Percentiles rank a stretch among this genome's conserved stretches.
Evolutionary conservation across 495 filamentous ascomycete genomes (phyloP).

Genomic region (Aspergillus asperescens): DNA sequence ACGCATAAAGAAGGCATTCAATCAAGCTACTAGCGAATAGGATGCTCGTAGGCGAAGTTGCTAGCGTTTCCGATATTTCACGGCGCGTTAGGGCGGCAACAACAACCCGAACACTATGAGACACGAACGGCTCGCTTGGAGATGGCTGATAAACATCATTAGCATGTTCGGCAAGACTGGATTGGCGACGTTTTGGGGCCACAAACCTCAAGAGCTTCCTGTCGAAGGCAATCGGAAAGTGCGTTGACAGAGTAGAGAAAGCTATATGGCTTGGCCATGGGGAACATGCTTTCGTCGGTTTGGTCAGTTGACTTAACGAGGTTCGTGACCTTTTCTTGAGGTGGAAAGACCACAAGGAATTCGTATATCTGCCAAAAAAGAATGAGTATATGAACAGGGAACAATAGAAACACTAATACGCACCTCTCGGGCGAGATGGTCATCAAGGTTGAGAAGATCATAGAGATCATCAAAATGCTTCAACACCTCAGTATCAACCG

Average conservation of each 20-base stretch:
- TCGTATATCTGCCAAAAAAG: slow-evolving; percentile 56
- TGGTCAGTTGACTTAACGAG: slow-evolving; percentile 51
- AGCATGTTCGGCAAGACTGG: neutral
- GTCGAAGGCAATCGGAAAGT: slow-evolving; percentile 48
- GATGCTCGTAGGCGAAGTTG: slow-evolving; percentile 18
- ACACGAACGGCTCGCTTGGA: slow-evolving; percentile 35
- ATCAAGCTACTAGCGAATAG: slow-evolving; percentile 32
- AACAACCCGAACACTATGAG: slow-evolving; percentile 41
- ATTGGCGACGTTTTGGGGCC: neutral
- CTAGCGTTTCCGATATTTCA: slow-evolving; percentile 25
- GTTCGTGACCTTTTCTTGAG: slow-evolving; percentile 55
- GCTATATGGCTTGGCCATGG: slow-evolving; percentile 63
- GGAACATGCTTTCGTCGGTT: slow-evolving; percentile 57
- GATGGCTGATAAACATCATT: slow-evolving; percentile 21
- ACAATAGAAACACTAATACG: slow-evolving; percentile 3
- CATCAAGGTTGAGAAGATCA: slow-evolving; percentile 70
- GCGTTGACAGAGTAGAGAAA: slow-evolving; percentile 68
- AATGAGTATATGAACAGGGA: neutral
- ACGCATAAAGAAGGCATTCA: slow-evolving; percentile 33
- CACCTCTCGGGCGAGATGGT: slow-evolving; percentile 65
- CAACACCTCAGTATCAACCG: slow-evolving; percentile 69
- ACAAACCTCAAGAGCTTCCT: slow-evolving; percentile 39
- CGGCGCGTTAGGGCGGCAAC: slow-evolving; percentile 37
- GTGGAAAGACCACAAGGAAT: slow-evolving; percentile 69
- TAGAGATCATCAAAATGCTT: slow-evolving; percentile 84